Conservation (phyloP, 345 rosid species). For the Murraya paniculata region DNA sequence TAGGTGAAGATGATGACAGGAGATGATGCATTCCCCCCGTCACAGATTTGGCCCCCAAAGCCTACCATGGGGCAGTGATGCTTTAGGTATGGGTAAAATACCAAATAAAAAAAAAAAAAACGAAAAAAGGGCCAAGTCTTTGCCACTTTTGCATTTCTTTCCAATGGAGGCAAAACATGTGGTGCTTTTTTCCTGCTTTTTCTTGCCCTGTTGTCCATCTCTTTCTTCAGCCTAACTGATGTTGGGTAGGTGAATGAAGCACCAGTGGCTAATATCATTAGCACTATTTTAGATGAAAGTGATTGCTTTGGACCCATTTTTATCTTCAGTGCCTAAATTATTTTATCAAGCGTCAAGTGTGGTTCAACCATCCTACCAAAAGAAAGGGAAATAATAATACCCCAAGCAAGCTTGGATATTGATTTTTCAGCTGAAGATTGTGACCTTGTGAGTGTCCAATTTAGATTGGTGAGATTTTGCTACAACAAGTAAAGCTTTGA, state of each 20-base stretch:
- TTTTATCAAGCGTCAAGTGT: neutral
- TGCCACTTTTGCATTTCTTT: neutral
- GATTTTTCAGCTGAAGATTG: neutral
- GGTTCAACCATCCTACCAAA: slow-evolving; percentile 19
- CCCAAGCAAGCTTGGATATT: neutral
- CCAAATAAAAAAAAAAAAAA: no score
- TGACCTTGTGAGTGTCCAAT: neutral
- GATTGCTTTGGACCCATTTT: slow-evolving; percentile 8
- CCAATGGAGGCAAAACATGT: neutral
- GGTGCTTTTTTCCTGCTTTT: neutral
- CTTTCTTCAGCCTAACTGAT: neutral
- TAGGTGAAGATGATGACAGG: slow-evolving; percentile 64
- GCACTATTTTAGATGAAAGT: slow-evolving; percentile 3
- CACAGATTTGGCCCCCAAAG: neutral
- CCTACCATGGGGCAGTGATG: neutral
- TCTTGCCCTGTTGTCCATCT: neutral
- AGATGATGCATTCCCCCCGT: slow-evolving; percentile 24
- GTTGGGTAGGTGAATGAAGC: neutral
- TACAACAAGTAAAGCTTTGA: neutral
- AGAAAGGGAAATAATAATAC: neutral
- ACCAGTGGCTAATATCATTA: neutral
- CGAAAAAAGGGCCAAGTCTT: neutral
- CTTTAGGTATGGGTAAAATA: no score
- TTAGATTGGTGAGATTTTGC: neutral
- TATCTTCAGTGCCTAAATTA: neutral